Conservation (phyloP, 1,139 yeast species). For the Zygosaccharomyces sapae region DNA sequence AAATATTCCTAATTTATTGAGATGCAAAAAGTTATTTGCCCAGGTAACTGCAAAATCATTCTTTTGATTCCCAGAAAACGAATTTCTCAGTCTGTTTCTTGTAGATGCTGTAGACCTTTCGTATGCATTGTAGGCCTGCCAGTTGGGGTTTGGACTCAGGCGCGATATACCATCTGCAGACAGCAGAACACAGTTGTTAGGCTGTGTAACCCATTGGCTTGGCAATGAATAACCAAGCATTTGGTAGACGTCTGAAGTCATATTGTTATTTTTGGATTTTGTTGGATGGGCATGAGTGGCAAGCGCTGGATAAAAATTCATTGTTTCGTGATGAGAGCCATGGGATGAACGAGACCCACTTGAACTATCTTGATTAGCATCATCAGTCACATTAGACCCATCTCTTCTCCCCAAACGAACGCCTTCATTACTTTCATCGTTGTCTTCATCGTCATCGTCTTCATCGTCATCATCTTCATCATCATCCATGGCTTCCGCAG, state of each 20-base stretch:
- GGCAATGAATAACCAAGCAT: conserved; percentile 38
- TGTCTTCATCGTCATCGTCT: conserved; percentile 5
- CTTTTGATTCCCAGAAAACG: conserved; percentile 24
- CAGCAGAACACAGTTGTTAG: conserved; percentile 33
- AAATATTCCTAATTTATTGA: conserved; percentile 46
- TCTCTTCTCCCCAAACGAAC: conserved; percentile 4
- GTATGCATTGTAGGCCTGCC: conserved; percentile 36
- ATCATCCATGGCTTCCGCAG: conserved; percentile 17
- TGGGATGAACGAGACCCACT: conserved; percentile 6
- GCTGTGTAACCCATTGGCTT: conserved; percentile 36
- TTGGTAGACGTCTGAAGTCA: conserved; percentile 23
- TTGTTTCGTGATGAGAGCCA: conserved; percentile 9
- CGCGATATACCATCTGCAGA: conserved; percentile 34
- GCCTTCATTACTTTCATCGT: conserved; percentile 13
- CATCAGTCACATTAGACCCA: conserved; percentile 6
- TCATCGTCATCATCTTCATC: conserved; percentile 21
- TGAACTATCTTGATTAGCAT: conserved; percentile 3
- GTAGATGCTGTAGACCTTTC: conserved; percentile 27
- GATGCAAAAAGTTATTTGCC: conserved; percentile 43
- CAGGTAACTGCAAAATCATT: conserved; percentile 40
- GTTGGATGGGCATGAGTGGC: conserved; percentile 15
- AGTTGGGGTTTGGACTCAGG: conserved; percentile 33
- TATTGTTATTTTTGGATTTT: conserved; percentile 20
- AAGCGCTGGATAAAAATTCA: conserved; percentile 17
- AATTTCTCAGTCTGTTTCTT: conserved; percentile 23